Evolutionary conservation across 768 basidiomycete genomes (phyloP).

Genomic region (Pisolithus sp.): DNA sequence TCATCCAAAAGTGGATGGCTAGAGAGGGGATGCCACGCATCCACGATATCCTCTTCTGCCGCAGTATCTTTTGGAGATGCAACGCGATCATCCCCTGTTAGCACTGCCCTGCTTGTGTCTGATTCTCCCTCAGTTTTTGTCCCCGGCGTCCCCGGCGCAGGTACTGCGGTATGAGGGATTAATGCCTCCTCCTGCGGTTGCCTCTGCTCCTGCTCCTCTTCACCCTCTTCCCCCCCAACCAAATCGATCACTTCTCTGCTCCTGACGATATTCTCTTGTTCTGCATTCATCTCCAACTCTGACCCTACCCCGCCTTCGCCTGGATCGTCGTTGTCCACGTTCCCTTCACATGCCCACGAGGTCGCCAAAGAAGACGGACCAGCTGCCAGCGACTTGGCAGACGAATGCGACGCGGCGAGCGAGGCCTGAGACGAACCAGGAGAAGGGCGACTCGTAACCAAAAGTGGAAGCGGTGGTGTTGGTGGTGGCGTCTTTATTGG

Average conservation of each 20-base stretch:
- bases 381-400: slow-evolving; percentile 3
- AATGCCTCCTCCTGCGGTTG: not conserved
- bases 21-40: slow-evolving; percentile 22
- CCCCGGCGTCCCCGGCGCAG: not conserved
- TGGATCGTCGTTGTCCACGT: slow-evolving; percentile 2
- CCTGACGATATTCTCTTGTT: not conserved
- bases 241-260: not conserved
- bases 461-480: too few species aligned
- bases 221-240: not conserved
- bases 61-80: not conserved
- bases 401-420: slow-evolving; percentile 11
- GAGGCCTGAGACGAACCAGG: slow-evolving; percentile 4
- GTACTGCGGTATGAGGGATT: not conserved
- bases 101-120: not conserved
- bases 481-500: too few species aligned
- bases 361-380: slow-evolving; percentile 20
- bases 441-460: not conserved
- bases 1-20: slow-evolving; percentile 3
- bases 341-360: slow-evolving; percentile 18
- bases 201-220: not conserved
- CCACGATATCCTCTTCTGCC: slow-evolving; percentile 18
- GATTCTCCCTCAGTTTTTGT: slow-evolving; percentile 1
- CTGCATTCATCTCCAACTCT: not conserved
- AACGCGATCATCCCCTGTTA: not conserved
- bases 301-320: slow-evolving; percentile 1